phyloP scores from a whole-genome alignment of 78 protist species.

The slime mould (Dictyostelium discoideum) region dicty_2.7 NC_007088.5:3727001-3727500 shows the following conservation, averaged over 20 bases:
- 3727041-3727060: neutral
- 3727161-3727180: too few relatives aligned
- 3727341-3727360: neutral
- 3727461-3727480: neutral
- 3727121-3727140: neutral
- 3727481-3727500: too few relatives aligned
- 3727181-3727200: too few relatives aligned
- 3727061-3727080: neutral
- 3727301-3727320: neutral
- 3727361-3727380: neutral
- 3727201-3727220: neutral
- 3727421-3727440: slow-evolving; percentile 7
- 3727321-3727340: neutral
- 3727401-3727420: neutral
- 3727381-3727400: slow-evolving; percentile 1
- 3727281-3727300: neutral
- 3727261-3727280: neutral
- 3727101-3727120: neutral
- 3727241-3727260: neutral
- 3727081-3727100: slow-evolving; percentile 5
- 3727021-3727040: neutral
- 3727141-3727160: neutral
- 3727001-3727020: neutral
- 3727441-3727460: slow-evolving; percentile 2
- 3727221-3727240: neutral